phyloP scores from a whole-genome alignment of 75 land plant species.

The Cunninghamia lanceolata region DNA sequence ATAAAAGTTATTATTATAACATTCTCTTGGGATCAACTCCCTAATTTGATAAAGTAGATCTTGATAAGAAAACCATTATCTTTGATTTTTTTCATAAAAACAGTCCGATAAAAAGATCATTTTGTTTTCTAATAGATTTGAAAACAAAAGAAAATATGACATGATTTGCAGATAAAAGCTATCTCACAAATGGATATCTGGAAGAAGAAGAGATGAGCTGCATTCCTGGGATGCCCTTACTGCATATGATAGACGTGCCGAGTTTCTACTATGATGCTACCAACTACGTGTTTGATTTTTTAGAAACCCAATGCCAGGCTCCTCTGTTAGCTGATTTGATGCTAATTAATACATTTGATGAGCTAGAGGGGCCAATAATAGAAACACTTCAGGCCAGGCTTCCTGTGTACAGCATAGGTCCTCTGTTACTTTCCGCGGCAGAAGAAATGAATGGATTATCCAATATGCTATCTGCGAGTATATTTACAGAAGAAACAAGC shows the following conservation, averaged over 20 bases:
- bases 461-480: background rate
- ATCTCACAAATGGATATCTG: background rate
- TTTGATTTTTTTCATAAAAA: too few relatives aligned
- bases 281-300: background rate
- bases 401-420: too few relatives aligned
- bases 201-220: constrained; percentile 31
- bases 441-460: background rate
- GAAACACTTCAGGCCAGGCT: too few relatives aligned
- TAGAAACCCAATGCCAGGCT: background rate
- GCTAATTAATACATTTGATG: background rate
- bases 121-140: too few relatives aligned
- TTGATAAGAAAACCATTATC: too few relatives aligned
- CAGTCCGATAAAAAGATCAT: too few relatives aligned
- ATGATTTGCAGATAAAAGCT: background rate
- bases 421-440: background rate
- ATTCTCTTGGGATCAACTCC: too few relatives aligned
- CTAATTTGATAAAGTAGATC: too few relatives aligned
- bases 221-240: constrained; percentile 21
- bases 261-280: constrained; percentile 28
- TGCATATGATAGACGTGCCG: constrained; percentile 47
- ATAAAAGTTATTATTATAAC: too few relatives aligned
- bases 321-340: background rate
- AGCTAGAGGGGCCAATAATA: background rate
- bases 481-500: constrained; percentile 10
- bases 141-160: too few relatives aligned